Base-by-base conservation (phyloP, 23 red algal species). In the Gracilaria gracilis region DNA sequence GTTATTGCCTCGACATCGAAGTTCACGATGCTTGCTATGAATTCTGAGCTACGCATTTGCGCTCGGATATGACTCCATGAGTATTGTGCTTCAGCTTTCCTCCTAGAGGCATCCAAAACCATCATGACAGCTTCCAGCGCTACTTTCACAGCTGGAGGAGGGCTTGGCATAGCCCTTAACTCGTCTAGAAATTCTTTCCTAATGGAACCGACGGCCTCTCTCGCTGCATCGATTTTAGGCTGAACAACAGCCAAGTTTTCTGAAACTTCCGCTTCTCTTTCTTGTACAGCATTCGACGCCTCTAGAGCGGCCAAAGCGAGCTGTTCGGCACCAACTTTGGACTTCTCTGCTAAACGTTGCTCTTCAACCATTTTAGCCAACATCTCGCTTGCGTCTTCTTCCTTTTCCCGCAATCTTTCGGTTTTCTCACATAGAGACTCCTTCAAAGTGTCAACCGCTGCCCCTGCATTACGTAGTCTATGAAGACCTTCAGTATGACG, bases 81-180 rank as follows among this genome's bases (percentile, higher is more conserved):
- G 38, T 79, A 73, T 9, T 77, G 80, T 2, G 65, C 19, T 47
- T 67, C 69, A 9, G 23, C 40, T 54, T 80, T 64, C 31, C 73
- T 58, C 28, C 58, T 69, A 9, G 82, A 69, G 21, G 83, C 82
- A 76, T 87, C 82, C 15, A 94, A 71, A 67, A 94, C 53, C 92
- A 88, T 87, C 38, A 88, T 81, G 33, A 94, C 92, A 44, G 61
- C 92, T 48, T 94, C 92, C 2, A 94, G 65, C 8, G 92, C 83
- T 49, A 94, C 29, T 67, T 62, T 70, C 9, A 94, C 92, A 53
- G 67, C 83, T 39, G 83, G 48, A 29, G 92, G 92, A 44, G 92
- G 92, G 54, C 87, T 87, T 57, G 92, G 92, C 92, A 94, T 94
- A 0, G 83, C 92, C 27, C 92, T 51, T 20, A 94, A 74, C 49